Conservation (phyloP, 257 asterid genomes). For the Ehretia macrophylla region DNA sequence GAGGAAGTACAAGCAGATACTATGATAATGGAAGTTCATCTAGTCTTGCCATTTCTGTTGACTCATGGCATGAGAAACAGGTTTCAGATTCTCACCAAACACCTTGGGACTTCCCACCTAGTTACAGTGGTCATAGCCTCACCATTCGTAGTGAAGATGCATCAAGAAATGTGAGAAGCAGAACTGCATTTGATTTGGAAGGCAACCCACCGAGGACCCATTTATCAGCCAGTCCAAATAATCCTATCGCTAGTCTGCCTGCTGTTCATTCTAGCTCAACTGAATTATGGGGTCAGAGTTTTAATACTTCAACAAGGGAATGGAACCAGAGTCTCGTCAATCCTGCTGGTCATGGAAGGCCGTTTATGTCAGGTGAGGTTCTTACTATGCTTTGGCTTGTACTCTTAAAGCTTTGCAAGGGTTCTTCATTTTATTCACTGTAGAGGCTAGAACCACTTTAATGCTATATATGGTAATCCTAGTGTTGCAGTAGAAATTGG, state of each 20-base stretch:
- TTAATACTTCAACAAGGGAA: slow-evolving; percentile 28
- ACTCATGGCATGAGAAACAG: slow-evolving; percentile 46
- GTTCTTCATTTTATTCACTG: slow-evolving; percentile 26
- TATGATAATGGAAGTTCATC: slow-evolving; percentile 54
- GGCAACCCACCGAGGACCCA: slow-evolving; percentile 29
- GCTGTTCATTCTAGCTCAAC: slow-evolving; percentile 25
- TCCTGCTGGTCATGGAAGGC: slow-evolving; percentile 29
- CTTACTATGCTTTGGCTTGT: not conserved
- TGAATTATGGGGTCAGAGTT: slow-evolving; percentile 35
- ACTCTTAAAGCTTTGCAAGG: slow-evolving; percentile 6
- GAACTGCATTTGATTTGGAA: slow-evolving; percentile 32
- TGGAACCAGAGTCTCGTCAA: slow-evolving; percentile 26
- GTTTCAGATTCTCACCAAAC: slow-evolving; percentile 29
- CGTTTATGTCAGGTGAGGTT: slow-evolving; percentile 36
- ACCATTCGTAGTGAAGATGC: slow-evolving; percentile 32
- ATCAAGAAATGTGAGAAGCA: slow-evolving; percentile 44
- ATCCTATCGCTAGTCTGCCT: slow-evolving; percentile 20
- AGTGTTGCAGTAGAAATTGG: slow-evolving; percentile 26
- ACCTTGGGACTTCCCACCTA: slow-evolving; percentile 37
- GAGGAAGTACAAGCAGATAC: slow-evolving; percentile 48
- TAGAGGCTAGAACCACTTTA: too few species aligned
- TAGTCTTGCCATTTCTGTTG: slow-evolving; percentile 32
- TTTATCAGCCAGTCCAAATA: slow-evolving; percentile 21
- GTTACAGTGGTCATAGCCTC: slow-evolving; percentile 34
- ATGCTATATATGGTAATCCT: too few species aligned